phyloP scores from a whole-genome alignment of 1,284 basidiomycete species.

The Irpex lacteus region DNA sequence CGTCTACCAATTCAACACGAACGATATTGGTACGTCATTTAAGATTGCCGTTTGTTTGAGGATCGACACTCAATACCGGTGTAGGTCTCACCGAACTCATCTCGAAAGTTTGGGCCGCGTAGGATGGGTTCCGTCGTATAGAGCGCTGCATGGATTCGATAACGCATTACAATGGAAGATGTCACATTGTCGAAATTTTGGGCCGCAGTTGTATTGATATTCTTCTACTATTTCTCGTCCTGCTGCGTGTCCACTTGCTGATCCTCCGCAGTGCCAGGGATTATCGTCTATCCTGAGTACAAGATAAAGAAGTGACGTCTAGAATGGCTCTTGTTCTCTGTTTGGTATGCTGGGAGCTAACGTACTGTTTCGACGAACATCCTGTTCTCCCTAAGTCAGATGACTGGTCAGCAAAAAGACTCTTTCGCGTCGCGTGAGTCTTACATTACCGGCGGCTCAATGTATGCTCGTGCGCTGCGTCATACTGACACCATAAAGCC shows the following conservation, averaged over 20 bases:
- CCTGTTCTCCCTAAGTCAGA: no score
- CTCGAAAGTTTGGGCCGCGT: slow-evolving; percentile 31
- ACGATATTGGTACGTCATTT: slow-evolving; percentile 80
- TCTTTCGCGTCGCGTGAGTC: no score
- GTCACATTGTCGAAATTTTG: neutral
- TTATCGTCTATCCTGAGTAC: neutral
- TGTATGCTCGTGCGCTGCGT: no score
- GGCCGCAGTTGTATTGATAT: neutral
- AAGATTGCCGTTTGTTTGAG: slow-evolving; percentile 6
- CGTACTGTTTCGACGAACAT: no score
- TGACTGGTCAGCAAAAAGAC: no score
- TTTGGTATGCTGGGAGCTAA: neutral
- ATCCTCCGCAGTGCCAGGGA: neutral
- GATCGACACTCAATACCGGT: neutral
- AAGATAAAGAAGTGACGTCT: neutral
- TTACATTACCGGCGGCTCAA: no score
- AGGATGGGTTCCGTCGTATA: neutral
- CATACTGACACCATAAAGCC: no score
- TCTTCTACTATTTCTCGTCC: neutral
- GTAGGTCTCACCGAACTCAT: slow-evolving; percentile 32
- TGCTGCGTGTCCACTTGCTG: neutral
- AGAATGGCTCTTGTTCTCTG: neutral
- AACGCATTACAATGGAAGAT: neutral
- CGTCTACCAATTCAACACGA: slow-evolving; percentile 96
- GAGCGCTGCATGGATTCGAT: neutral